Conservation (phyloP, 495 filamentous ascomycete genomes). For the Hyaloscypha variabilis region DNA sequence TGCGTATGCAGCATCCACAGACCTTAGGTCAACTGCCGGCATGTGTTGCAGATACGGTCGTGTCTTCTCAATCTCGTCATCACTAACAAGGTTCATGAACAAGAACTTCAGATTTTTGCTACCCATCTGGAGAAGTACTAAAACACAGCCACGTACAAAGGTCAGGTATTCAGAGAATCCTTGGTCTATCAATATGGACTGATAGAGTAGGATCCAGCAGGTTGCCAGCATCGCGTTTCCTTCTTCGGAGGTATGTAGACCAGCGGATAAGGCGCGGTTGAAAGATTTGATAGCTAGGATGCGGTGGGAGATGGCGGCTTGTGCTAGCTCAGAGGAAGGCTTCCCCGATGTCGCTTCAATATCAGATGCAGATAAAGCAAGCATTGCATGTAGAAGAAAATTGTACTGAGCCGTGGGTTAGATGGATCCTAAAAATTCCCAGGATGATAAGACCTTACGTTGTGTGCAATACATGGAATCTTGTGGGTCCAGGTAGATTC, state of each 20-base stretch:
- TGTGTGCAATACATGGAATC: conserved; percentile 57
- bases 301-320: conserved; percentile 51
- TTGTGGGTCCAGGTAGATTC: conserved; percentile 61
- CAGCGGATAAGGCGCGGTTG: conserved; percentile 45
- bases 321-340: conserved; percentile 6
- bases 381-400: conserved; percentile 61
- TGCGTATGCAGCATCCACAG: conserved; percentile 13
- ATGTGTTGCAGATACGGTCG: conserved; percentile 39
- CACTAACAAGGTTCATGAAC: conserved; percentile 44
- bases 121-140: conserved; percentile 53
- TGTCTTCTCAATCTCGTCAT: conserved; percentile 33
- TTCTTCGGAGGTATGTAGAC: conserved; percentile 36
- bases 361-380: conserved; percentile 58
- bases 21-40: conserved; percentile 21
- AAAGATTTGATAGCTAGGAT: conserved; percentile 57
- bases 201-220: conserved; percentile 59
- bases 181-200: conserved; percentile 58
- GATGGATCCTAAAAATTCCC: conserved; percentile 9
- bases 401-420: conserved; percentile 38
- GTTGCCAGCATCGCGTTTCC: conserved; percentile 56
- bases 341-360: conserved; percentile 32
- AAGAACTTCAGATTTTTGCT: conserved; percentile 43
- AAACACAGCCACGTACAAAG: conserved; percentile 60
- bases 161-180: conserved; percentile 64
- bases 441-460: conserved; percentile 38